These are phyloP conservation scores for Monilinia aucupariae DNA, from an alignment of 2,329 filamentous ascomycete genomes.

Conservation along the genomic window DNA sequence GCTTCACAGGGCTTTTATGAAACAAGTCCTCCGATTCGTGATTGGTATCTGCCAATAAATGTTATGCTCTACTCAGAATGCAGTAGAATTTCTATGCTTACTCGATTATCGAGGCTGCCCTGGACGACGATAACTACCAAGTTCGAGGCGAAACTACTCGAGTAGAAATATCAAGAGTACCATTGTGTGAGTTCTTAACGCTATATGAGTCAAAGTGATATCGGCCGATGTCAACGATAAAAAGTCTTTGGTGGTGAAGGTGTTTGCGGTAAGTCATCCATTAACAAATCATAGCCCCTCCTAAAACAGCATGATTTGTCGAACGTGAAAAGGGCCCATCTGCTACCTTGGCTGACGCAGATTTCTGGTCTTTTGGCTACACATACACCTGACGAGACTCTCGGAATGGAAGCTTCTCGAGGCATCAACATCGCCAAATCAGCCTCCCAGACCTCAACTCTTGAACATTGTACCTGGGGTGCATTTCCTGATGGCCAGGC, in stretches of 20 bases:
- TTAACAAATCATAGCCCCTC: not conserved
- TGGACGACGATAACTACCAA: not conserved
- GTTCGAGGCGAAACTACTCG: conserved; percentile 46
- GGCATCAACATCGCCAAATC: too few relatives aligned
- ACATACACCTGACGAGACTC: too few relatives aligned
- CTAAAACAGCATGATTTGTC: too few relatives aligned
- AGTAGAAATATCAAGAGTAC: conserved; percentile 38
- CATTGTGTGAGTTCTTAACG: conserved; percentile 36
- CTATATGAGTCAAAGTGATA: conserved; percentile 41
- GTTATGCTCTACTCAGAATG: not conserved
- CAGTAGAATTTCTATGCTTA: not conserved
- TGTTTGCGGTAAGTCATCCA: conserved; percentile 35
- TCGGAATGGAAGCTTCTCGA: too few relatives aligned
- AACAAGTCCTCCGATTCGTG: not conserved
- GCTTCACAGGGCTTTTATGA: not conserved
- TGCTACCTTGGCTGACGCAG: too few relatives aligned
- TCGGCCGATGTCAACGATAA: conserved; percentile 41
- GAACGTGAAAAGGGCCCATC: too few relatives aligned
- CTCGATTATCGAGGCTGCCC: too few relatives aligned
- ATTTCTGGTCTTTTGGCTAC: too few relatives aligned
- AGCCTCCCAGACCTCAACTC: conserved; percentile 38
- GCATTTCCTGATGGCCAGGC: conserved; percentile 38
- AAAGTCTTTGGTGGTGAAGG: conserved; percentile 37
- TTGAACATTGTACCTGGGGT: conserved; percentile 42
- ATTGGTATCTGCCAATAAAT: not conserved